Percentiles rank a stretch among this genome's conserved stretches.
These are phyloP conservation scores for Neurospora sp. DNA, from an alignment of 495 filamentous ascomycete genomes.

Conservation along the genomic window DNA sequence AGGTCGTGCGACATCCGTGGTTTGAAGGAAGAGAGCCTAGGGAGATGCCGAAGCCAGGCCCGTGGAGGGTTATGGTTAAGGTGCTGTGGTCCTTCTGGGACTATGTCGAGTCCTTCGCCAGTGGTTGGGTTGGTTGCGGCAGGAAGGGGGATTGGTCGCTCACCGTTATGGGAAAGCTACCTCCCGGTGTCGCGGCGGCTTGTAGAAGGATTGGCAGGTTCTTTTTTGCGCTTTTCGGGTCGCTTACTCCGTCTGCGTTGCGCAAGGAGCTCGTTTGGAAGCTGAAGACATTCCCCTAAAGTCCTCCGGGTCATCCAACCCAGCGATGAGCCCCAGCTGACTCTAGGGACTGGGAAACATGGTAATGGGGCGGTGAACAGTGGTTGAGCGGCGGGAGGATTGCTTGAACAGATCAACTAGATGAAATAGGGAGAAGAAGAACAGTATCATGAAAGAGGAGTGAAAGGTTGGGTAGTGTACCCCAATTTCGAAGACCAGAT, in stretches of 20 bases:
- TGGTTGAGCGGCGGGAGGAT: background rate
- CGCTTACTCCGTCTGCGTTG: background rate
- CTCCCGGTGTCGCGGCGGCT: background rate
- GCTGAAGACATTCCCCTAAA: background rate
- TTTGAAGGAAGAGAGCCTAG: background rate
- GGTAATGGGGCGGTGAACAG: background rate
- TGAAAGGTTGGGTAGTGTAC: background rate
- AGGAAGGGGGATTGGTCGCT: background rate
- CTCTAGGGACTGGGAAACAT: background rate
- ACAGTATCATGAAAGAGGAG: background rate
- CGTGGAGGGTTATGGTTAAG: background rate
- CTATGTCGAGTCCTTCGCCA: background rate
- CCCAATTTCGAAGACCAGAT: background rate
- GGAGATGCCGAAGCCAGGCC: background rate
- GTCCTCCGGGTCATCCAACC: background rate
- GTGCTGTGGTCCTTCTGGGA: background rate
- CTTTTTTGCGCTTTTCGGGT: background rate
- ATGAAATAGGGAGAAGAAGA: background rate
- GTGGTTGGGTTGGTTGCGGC: background rate
- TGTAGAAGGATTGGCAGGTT: background rate
- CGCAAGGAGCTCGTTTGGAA: background rate
- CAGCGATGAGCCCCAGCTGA: background rate
- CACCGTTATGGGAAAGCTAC: background rate
- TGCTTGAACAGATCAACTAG: too few relatives aligned
- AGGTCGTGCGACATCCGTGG: constrained; percentile 10